Evolutionary conservation across 139 green algal species (phyloP).

Genomic region (Choricystis sp.): DNA sequence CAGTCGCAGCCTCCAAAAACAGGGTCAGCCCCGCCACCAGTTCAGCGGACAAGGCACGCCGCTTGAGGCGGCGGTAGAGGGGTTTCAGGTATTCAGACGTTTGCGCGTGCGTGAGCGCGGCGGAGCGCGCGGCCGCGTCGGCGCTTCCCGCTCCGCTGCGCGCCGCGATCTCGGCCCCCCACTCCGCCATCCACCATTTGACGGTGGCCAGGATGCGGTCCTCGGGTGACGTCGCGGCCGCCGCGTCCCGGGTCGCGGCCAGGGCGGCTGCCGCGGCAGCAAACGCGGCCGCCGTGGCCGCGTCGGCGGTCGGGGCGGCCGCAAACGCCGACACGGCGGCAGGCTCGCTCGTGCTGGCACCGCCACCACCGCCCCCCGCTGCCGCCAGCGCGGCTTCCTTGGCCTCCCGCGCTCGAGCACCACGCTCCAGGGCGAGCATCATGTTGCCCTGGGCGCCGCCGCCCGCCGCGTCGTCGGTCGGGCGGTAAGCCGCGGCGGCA

Average conservation of each 20-base stretch:
- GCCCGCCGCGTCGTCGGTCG: conserved; percentile 34
- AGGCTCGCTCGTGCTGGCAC: neutral
- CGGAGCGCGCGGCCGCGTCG: conserved; percentile 25
- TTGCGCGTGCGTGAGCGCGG: conserved; percentile 53
- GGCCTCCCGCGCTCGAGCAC: conserved; percentile 15
- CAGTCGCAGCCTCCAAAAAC: conserved; percentile 43
- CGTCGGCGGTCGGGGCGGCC: conserved; percentile 1
- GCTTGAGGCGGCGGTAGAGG: conserved; percentile 58
- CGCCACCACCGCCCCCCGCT: neutral
- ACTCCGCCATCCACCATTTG: conserved; percentile 41
- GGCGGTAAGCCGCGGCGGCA: conserved; percentile 40
- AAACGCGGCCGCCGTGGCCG: conserved; percentile 1
- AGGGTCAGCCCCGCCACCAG: conserved; percentile 34
- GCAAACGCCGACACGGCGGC: conserved; percentile 1
- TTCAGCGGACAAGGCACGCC: conserved; percentile 30
- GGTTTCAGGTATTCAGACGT: conserved; percentile 71
- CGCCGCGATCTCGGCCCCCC: conserved; percentile 75
- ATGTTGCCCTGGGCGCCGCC: conserved; percentile 53
- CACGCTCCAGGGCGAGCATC: conserved; percentile 42
- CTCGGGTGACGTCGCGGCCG: conserved; percentile 15
- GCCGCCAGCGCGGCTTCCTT: neutral
- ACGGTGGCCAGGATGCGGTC: conserved; percentile 42
- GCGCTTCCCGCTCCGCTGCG: conserved; percentile 18
- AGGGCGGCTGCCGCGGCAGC: conserved; percentile 5
- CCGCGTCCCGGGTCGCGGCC: conserved; percentile 2